Evolutionary conservation across 2,329 filamentous ascomycete genomes (phyloP).

Genomic region (Cephalotrichum gorgonifer): DNA sequence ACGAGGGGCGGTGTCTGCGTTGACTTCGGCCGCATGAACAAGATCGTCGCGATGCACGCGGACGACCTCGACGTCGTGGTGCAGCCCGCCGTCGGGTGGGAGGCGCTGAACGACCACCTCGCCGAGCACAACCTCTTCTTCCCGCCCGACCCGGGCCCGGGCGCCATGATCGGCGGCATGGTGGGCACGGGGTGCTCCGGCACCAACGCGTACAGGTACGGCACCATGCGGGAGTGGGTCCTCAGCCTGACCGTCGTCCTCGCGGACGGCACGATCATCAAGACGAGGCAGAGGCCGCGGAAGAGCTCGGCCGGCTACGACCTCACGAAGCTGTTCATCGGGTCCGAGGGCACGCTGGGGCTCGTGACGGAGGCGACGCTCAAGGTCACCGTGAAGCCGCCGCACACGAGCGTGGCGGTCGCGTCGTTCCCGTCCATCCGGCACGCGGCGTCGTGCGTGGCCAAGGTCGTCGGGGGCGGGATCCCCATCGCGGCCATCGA

Average conservation of each 20-base stretch:
- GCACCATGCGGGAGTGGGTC: slow-evolving; percentile 94
- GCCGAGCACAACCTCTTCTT: slow-evolving; percentile 72
- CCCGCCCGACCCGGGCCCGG: slow-evolving; percentile 82
- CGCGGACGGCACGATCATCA: slow-evolving; percentile 82
- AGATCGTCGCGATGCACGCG: slow-evolving; percentile 66
- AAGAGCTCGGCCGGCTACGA: slow-evolving; percentile 92
- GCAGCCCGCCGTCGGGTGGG: slow-evolving; percentile 79
- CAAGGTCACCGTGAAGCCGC: slow-evolving; percentile 74
- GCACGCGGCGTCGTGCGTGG: slow-evolving; percentile 68
- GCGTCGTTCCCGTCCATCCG: slow-evolving; percentile 49
- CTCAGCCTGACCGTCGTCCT: slow-evolving; percentile 77
- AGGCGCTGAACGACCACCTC: slow-evolving; percentile 70
- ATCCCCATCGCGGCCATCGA: slow-evolving; percentile 87
- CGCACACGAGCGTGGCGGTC: slow-evolving; percentile 72
- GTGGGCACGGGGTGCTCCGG: slow-evolving; percentile 64
- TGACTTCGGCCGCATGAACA: slow-evolving; percentile 79
- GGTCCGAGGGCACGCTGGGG: slow-evolving; percentile 83
- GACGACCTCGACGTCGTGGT: slow-evolving; percentile 68
- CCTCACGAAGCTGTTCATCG: slow-evolving; percentile 79
- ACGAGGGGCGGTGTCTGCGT: slow-evolving; percentile 77
- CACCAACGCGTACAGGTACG: slow-evolving; percentile 86
- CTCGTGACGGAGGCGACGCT: slow-evolving; percentile 85
- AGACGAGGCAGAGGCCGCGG: slow-evolving; percentile 76
- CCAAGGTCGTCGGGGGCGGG: slow-evolving; percentile 67
- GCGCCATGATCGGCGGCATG: slow-evolving; percentile 88